phyloP scores from a whole-genome alignment of 139 green algal species.

The Coelastrella sp. region DNA sequence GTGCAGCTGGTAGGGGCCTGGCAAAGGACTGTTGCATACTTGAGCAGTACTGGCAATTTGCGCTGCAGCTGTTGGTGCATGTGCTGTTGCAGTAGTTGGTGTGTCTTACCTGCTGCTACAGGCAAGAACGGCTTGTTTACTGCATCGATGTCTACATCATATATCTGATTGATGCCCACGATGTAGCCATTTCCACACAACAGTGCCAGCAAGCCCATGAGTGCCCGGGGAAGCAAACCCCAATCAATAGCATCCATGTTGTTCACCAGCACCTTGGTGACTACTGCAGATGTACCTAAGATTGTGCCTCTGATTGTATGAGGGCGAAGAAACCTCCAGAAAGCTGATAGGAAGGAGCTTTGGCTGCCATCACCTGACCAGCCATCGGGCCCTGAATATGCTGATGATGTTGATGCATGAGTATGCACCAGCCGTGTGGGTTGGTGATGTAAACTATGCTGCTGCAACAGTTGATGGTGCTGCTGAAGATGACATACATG shows the following conservation, averaged over 20 bases:
- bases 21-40: no score
- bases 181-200: constrained; percentile 99
- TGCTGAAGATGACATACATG: no score
- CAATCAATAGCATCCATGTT: constrained; percentile 88
- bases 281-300: constrained; percentile 84
- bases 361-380: neutral
- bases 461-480: constrained; percentile 17
- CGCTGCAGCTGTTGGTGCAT: no score
- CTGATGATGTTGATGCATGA: constrained; percentile 4
- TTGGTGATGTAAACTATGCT: neutral
- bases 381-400: constrained; percentile 25
- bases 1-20: no score
- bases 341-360: constrained; percentile 80
- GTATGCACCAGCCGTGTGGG: neutral
- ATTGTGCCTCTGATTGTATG: constrained; percentile 96
- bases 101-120: constrained; percentile 90
- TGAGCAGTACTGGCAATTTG: no score
- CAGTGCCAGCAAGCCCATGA: constrained; percentile 89
- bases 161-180: constrained; percentile 99
- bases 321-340: constrained; percentile 98
- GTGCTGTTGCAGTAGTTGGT: no score
- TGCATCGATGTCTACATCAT: constrained; percentile 95
- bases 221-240: constrained; percentile 86
- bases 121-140: constrained; percentile 99
- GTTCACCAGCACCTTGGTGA: constrained; percentile 82